A percentile compares a stretch with the other conserved stretches of the same genome.
phyloP scores from a whole-genome alignment of 2,329 filamentous ascomycete species.

The Ilyonectria robusta region DNA sequence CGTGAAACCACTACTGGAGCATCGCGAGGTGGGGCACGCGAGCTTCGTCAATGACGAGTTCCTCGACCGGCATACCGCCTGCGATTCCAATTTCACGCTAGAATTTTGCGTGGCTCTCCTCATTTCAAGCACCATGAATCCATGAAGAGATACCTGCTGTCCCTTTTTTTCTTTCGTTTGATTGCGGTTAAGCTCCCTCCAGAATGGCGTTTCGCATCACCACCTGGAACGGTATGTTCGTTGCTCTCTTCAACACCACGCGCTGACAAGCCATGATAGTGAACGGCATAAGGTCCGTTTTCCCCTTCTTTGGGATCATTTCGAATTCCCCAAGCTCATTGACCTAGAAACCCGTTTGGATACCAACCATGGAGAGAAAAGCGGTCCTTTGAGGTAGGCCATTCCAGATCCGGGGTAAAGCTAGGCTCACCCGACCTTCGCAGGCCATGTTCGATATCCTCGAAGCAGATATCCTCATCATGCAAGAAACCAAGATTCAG shows the following conservation, averaged over 20 bases:
- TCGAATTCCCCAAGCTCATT: neutral
- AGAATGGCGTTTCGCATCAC: conserved; percentile 85
- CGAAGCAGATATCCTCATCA: conserved; percentile 91
- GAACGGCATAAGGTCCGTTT: conserved; percentile 81
- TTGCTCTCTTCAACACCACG: neutral
- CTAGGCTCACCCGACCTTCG: neutral
- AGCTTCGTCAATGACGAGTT: conserved; percentile 14
- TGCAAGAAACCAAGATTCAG: conserved; percentile 98
- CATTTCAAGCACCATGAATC: neutral
- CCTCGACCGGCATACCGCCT: neutral
- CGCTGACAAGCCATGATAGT: conserved; percentile 62
- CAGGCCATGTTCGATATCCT: conserved; percentile 95
- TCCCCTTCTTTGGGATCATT: neutral
- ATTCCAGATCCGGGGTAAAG: neutral
- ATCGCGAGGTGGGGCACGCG: conserved; percentile 31
- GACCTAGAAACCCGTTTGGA: conserved; percentile 81
- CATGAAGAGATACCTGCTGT: neutral
- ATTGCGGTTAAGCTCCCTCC: neutral
- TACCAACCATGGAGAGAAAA: conserved; percentile 86
- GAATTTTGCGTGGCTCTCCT: neutral
- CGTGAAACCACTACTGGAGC: conserved; percentile 36
- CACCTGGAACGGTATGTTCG: conserved; percentile 82
- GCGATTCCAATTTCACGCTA: too few relatives aligned
- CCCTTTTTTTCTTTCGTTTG: neutral
- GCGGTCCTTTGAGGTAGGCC: conserved; percentile 75